Evolutionary conservation across 768 basidiomycete genomes (phyloP), one percentile per base, ranked within the genome.

Genomic region (Pulveroboletus sp.): DNA sequence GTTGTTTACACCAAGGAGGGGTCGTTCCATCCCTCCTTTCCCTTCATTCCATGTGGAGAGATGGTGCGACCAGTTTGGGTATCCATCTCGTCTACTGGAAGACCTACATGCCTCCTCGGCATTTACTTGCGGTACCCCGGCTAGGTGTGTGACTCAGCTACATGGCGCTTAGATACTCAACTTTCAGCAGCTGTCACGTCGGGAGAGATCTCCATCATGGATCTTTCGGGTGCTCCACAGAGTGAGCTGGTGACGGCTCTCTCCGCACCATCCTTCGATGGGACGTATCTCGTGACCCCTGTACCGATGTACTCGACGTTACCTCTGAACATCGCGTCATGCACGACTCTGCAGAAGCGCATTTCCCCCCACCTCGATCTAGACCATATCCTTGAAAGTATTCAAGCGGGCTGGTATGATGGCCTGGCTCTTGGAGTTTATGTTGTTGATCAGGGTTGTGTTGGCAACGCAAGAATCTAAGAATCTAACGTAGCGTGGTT

Each of bases 1-100:
- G 71, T 12, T 6, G 73, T 39, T 48, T 72, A 28, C 72, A 73
- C 31, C 72, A 73, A 53, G 73, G 71, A 36, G 73, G 73, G 15
- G 59, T 73, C n/a, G 64, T 72, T n/a, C 73, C 66, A 6, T 73
- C 72, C 24, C 61, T 69, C 28, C 55, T 71, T 30, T 57, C 58
- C 39, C 59, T 74, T 7, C 68, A 69, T 47, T 62, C 63, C 8
- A 36, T 38, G 12, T 51, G 71, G 26, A 40, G 26, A 11, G 36
- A 49, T 36, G 10, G 51, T 7, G 12, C 44, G 8, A 2, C 55
- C 15, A 41, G 21, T 36, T 47, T 48, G 11, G 51, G 42, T 6
- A 51, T 47, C n/a, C 52, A 50, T 11, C 26, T 71, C 15, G 49
- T 70, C 17, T 73, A 70, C 38, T 73, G 72, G 72, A 73, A 71